Evolutionary conservation across 306 rosid species (phyloP).

Genomic region (Malus orientalis): DNA sequence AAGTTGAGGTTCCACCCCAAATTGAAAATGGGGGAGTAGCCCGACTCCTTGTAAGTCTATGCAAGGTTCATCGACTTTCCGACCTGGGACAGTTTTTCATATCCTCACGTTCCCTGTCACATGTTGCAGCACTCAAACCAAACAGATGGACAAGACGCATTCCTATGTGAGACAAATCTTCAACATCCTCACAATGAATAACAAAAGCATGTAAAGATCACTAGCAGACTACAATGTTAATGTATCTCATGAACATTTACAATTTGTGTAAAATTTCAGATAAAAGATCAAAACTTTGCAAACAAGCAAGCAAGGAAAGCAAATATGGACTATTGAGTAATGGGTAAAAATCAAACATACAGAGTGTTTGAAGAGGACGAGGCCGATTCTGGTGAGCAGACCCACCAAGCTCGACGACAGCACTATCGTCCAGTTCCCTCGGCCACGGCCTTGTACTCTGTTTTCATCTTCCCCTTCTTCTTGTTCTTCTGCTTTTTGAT

Average conservation of each 20-base stretch:
- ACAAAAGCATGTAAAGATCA: too few species aligned
- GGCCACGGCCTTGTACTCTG: slow-evolving; percentile 7
- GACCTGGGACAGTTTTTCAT: neutral
- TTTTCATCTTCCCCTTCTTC: slow-evolving; percentile 25
- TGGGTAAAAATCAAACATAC: slow-evolving; percentile 20
- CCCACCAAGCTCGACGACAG: slow-evolving; percentile 75
- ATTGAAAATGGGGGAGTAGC: neutral
- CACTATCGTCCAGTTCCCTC: slow-evolving; percentile 41
- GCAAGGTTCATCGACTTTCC: neutral
- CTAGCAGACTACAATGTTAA: too few species aligned
- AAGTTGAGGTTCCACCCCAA: neutral
- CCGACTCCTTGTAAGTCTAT: neutral
- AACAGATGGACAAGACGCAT: neutral
- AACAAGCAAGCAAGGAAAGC: neutral
- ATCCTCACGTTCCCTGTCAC: neutral
- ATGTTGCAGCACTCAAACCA: neutral
- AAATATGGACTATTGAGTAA: neutral
- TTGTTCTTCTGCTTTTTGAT: slow-evolving; percentile 13
- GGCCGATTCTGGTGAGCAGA: slow-evolving; percentile 76
- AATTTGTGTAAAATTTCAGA: neutral
- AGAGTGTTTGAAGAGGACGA: slow-evolving; percentile 64
- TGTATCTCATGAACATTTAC: slow-evolving; percentile 64
- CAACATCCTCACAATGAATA: too few species aligned
- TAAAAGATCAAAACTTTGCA: neutral
- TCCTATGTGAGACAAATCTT: too few species aligned